Conservation (phyloP, 352 stramenopile genomes). For the Phytophthora sp. region DNA sequence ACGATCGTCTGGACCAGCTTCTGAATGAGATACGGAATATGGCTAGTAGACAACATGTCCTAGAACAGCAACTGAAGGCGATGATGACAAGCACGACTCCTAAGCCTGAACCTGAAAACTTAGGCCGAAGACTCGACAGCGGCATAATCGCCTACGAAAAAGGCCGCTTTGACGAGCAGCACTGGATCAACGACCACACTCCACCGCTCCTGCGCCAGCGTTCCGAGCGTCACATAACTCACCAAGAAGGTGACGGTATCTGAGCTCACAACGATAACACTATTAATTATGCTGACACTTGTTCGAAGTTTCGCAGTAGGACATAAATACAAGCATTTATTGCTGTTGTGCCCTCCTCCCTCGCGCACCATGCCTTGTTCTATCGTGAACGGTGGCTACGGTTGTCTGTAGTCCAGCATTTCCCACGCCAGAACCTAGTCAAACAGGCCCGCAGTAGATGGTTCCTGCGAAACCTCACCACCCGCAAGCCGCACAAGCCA, state of each 20-base stretch:
- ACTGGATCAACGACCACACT: slow-evolving; percentile 20
- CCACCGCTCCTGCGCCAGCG: slow-evolving; percentile 31
- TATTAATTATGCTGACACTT: not conserved
- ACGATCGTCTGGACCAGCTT: slow-evolving; percentile 26
- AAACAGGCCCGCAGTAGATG: slow-evolving; percentile 47
- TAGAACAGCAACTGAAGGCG: slow-evolving; percentile 30
- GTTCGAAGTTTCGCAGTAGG: not conserved
- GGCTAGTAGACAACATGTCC: slow-evolving; percentile 24
- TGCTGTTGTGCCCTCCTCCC: slow-evolving; percentile 1
- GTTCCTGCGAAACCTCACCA: slow-evolving; percentile 61
- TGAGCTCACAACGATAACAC: not conserved
- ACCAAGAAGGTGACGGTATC: not conserved
- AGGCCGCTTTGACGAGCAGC: slow-evolving; percentile 45
- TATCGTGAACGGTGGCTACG: not conserved
- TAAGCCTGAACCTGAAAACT: not conserved
- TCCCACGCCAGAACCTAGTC: slow-evolving; percentile 18
- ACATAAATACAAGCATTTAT: slow-evolving; percentile 30
- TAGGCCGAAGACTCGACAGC: not conserved
- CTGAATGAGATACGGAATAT: slow-evolving; percentile 35
- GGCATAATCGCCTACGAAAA: slow-evolving; percentile 9
- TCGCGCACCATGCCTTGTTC: slow-evolving; percentile 6
- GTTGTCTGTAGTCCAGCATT: not conserved
- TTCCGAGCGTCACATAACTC: slow-evolving; percentile 12
- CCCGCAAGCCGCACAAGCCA: slow-evolving; percentile 71
- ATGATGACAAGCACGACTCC: slow-evolving; percentile 8